These are phyloP conservation scores for Coemansia sp. DNA, from an alignment of 371 early-diverging fungal species.

Conservation along the genomic window DNA sequence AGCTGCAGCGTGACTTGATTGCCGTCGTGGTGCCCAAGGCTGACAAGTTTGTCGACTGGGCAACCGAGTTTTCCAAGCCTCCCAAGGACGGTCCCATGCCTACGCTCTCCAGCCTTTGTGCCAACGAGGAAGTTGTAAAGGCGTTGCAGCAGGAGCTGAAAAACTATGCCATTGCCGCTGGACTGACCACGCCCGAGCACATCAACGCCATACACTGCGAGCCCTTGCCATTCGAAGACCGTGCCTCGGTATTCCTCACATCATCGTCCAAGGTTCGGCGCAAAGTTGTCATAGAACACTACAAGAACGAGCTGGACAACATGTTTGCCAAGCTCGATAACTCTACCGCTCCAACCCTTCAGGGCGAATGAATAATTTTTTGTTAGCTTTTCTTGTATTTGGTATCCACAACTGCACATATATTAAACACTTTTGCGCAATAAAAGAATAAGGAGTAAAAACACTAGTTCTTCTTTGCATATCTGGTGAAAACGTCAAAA, in stretches of 20 bases:
- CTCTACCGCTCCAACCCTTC: conserved; percentile 1
- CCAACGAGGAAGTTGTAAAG: conserved; percentile 57
- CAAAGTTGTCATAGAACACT: conserved; percentile 58
- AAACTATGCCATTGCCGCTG: conserved; percentile 60
- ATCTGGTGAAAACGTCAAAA: conserved; percentile 45
- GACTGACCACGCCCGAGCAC: conserved; percentile 79
- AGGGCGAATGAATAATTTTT: background rate
- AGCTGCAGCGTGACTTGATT: conserved; percentile 68
- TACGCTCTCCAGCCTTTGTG: conserved; percentile 55
- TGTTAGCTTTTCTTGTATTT: background rate
- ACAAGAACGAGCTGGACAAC: conserved; percentile 52
- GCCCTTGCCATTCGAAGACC: conserved; percentile 63
- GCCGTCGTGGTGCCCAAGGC: conserved; percentile 75
- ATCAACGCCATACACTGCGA: conserved; percentile 69
- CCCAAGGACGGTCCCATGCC: background rate
- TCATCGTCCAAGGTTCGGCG: conserved; percentile 77
- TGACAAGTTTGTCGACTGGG: conserved; percentile 41
- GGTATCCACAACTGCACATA: background rate
- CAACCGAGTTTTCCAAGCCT: background rate
- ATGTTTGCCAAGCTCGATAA: conserved; percentile 51
- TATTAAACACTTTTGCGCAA: background rate
- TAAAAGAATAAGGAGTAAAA: background rate
- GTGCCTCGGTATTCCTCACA: conserved; percentile 69
- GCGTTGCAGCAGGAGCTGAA: conserved; percentile 61
- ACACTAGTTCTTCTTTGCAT: conserved; percentile 17